Conservation (phyloP, 805 yeast species). For the Ogataea kodamae region DNA sequence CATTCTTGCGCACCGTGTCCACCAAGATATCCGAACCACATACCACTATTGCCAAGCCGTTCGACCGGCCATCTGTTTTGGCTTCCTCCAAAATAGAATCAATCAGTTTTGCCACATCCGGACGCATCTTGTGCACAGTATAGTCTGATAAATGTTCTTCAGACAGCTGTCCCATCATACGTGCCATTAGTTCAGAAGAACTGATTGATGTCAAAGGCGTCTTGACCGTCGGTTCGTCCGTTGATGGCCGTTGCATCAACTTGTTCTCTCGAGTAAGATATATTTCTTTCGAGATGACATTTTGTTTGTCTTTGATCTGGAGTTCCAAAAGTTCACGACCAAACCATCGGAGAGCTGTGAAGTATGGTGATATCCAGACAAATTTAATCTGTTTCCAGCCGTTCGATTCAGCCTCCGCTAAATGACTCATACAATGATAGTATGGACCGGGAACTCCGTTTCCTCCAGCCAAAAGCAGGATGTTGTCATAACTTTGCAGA, state of each 20-base stretch:
- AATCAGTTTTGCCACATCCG: slow-evolving; percentile 14
- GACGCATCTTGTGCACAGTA: slow-evolving; percentile 23
- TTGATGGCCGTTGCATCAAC: slow-evolving; percentile 1
- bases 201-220: slow-evolving; percentile 8
- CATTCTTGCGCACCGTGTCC: slow-evolving; percentile 46
- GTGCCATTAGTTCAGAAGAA: slow-evolving; percentile 27
- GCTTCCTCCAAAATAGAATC: slow-evolving; percentile 28
- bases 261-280: slow-evolving; percentile 24
- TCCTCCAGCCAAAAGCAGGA: slow-evolving; percentile 52
- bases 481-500: slow-evolving; percentile 39
- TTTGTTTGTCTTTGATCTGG: slow-evolving; percentile 14
- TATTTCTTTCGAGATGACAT: slow-evolving; percentile 17
- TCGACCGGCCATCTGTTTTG: slow-evolving; percentile 11
- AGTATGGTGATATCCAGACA: slow-evolving; percentile 44
- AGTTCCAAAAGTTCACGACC: slow-evolving; percentile 35
- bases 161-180: slow-evolving; percentile 27
- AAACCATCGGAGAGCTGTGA: slow-evolving; percentile 42
- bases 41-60: slow-evolving; percentile 46
- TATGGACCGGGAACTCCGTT: slow-evolving; percentile 56
- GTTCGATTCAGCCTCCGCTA: slow-evolving; percentile 5
- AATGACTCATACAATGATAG: slow-evolving; percentile 38
- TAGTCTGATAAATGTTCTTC: slow-evolving; percentile 35
- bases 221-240: slow-evolving; percentile 1
- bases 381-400: slow-evolving; percentile 34
- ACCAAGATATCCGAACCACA: slow-evolving; percentile 57